These are phyloP conservation scores for Skeletonema marinoi DNA, from an alignment of 108 stramenopile species.

Conservation along the genomic window DNA sequence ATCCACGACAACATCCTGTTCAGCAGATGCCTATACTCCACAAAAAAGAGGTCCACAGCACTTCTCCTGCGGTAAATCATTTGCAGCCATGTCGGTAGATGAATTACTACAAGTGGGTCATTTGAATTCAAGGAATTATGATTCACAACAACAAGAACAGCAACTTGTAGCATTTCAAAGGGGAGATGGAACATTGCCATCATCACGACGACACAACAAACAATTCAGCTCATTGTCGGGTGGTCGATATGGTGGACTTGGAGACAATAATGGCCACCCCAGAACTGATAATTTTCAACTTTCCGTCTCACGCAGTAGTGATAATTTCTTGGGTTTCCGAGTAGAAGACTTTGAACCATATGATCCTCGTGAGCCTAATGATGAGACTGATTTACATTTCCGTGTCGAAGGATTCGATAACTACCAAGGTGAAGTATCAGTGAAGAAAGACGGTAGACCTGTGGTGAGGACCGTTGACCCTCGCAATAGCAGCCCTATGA, in stretches of 20 bases:
- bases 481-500: constrained; percentile 8
- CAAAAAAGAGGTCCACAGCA: constrained; percentile 10
- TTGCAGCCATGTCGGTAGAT: constrained; percentile 4
- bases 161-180: too few species aligned
- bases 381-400: constrained; percentile 16
- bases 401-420: constrained; percentile 18
- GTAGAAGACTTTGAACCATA: constrained; percentile 30
- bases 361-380: not conserved
- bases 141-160: not conserved
- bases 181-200: not conserved
- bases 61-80: constrained; percentile 2
- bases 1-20: not conserved
- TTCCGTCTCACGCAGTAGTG: constrained; percentile 17
- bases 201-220: constrained; percentile 1
- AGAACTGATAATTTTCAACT: not conserved
- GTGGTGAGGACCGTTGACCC: constrained; percentile 15
- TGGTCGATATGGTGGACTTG: constrained; percentile 2
- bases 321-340: constrained; percentile 9
- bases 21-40: not conserved
- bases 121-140: not conserved
- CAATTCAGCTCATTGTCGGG: constrained; percentile 9
- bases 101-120: not conserved
- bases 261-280: not conserved
- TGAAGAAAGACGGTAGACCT: constrained; percentile 1
- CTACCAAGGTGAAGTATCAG: constrained; percentile 6